Evolutionary conservation across 306 rosid species (phyloP).

Genomic region (Cucurbita ficifolia): DNA sequence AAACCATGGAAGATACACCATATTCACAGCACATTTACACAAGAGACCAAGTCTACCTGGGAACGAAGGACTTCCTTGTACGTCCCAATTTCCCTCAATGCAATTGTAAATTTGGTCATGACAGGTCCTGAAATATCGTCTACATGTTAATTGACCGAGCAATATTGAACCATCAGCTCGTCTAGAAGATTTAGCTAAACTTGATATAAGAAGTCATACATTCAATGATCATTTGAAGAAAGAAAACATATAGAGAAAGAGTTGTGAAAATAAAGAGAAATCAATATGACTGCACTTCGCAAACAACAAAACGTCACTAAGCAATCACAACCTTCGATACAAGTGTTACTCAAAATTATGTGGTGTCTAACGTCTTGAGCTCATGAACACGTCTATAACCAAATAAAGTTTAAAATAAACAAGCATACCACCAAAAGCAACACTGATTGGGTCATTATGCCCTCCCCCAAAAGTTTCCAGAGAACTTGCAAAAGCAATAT

Average conservation of each 20-base stretch:
- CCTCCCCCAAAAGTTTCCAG: conserved; percentile 96
- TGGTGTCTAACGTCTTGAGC: background rate
- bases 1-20: background rate
- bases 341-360: background rate
- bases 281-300: background rate
- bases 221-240: background rate
- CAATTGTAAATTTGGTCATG: conserved; percentile 97
- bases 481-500: conserved; percentile 97
- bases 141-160: background rate
- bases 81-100: conserved; percentile 95
- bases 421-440: conserved; percentile 89
- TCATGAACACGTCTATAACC: background rate
- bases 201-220: background rate
- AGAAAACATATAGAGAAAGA: background rate
- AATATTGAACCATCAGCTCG: background rate
- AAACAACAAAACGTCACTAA: background rate
- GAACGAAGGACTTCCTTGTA: conserved; percentile 99
- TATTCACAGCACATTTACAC: background rate
- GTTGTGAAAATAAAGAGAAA: background rate
- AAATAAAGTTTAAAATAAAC: background rate
- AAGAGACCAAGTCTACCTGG: conserved; percentile 37
- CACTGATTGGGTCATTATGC: conserved; percentile 96
- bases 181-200: background rate
- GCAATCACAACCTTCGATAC: conserved; percentile 1
- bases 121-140: conserved; percentile 57